Base-by-base conservation (phyloP, 306 rosid species). In the Prunus dulcis region DNA sequence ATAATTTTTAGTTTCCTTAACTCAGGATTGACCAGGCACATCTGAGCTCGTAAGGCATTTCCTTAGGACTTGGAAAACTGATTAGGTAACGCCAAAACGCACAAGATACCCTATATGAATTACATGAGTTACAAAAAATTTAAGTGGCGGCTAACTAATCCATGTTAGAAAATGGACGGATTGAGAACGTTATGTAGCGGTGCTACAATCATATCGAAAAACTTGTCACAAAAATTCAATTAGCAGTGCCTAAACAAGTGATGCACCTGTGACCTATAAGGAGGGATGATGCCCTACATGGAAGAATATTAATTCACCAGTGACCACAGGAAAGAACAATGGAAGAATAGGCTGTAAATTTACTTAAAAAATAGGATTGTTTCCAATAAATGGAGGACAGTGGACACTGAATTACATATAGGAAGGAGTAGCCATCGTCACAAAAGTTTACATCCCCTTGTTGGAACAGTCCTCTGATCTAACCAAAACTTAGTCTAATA, bases 41-140 rank as follows among this genome's bases (percentile, higher is more conserved):
- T 55, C 66, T 56, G 38, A 57, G 57, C 13, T n/a, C 12, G 46
- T 5, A 72, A 56, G 76, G 53, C 66, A 72, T 55, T 56, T 72
- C 66, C 76, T 56, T 55, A 56, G 34, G 10, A 38, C 65, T 3
- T 7, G 45, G 51, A 23, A 52, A 52, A 32, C 9, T 53, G 46
- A n/a, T n/a, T 53, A 72, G 53, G 17, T 56, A 43, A 60, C 57
- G 22, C 43, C 20, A 17, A 58, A 55, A 17, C 3, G 27, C 38
- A 60, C 20, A 11, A 45, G 68, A 25, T 60, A 58, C 68, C 18
- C 20, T 5, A 18, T 18, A 6, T 38, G 43, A 38, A 6, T 38
- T 7, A 38, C 0, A 38, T 38, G 43, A 38, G 43, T 38, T 38
- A 38, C 5, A 4, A 38, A 38, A 38, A 38, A 7, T 7, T 6